Conservation (phyloP, 257 asterid genomes). For the Nicotiana benthamiana region DNA sequence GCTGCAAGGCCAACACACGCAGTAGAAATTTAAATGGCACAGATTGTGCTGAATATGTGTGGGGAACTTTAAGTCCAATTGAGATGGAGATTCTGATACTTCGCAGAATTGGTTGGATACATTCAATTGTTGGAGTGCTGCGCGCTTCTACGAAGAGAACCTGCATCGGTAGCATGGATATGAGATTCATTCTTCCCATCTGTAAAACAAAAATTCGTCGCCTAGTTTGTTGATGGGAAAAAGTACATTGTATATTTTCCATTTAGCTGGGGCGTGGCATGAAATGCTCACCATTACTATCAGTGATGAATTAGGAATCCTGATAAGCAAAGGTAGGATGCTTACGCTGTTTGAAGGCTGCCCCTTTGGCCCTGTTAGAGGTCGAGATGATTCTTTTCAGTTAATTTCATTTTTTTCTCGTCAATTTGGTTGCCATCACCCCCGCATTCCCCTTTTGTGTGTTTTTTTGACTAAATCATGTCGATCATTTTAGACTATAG, state of each 20-base stretch:
- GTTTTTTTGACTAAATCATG: constrained; percentile 2
- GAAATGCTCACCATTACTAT: not conserved
- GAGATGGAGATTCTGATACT: constrained; percentile 27
- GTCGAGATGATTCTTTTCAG: constrained; percentile 32
- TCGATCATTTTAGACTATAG: constrained; percentile 15
- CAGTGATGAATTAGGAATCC: constrained; percentile 6
- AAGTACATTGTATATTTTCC: constrained; percentile 40
- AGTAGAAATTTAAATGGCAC: constrained; percentile 3
- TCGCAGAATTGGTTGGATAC: constrained; percentile 19
- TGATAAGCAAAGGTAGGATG: constrained; percentile 21
- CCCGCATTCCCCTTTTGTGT: constrained; percentile 7
- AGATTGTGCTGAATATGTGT: not conserved
- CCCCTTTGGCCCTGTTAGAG: constrained; percentile 23
- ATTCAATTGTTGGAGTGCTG: constrained; percentile 16
- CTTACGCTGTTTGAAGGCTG: constrained; percentile 24
- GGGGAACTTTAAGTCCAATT: not conserved
- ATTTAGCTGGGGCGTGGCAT: constrained; percentile 24
- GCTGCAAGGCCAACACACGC: constrained; percentile 1
- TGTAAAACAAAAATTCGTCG: constrained; percentile 45
- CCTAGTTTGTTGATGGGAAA: constrained; percentile 43
- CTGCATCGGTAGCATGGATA: constrained; percentile 27
- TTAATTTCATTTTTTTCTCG: constrained; percentile 11
- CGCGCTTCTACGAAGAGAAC: constrained; percentile 31
- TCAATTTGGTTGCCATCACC: constrained; percentile 16
- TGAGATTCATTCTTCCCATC: constrained; percentile 47